Percentiles rank a stretch among this genome's conserved stretches.
Conservation (phyloP, 139 green algal genomes). For the Coccomyxa sp. region DNA sequence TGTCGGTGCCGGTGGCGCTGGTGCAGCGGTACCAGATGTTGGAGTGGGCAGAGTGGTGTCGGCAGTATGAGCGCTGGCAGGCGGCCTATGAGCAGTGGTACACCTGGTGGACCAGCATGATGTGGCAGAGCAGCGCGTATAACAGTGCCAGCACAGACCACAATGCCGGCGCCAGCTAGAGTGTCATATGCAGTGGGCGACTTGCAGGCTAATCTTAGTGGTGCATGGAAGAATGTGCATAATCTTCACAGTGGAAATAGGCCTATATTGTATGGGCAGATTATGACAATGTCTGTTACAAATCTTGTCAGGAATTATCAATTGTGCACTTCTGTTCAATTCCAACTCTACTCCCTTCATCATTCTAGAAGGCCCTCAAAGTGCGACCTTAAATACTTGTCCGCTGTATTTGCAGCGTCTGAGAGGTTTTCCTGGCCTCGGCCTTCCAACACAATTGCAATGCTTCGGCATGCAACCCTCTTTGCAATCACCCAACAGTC, state of each 20-base stretch:
- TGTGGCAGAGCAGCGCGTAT: too few relatives aligned
- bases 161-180: too few relatives aligned
- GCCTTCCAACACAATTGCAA: constrained; percentile 27
- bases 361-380: constrained; percentile 6
- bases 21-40: neutral
- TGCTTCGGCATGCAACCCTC: neutral
- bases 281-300: too few relatives aligned
- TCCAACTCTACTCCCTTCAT: neutral
- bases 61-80: neutral
- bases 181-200: too few relatives aligned
- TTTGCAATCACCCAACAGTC: constrained; percentile 28
- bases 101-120: neutral
- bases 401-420: neutral
- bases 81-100: neutral
- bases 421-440: constrained; percentile 8
- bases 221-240: too few relatives aligned
- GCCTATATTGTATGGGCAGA: too few relatives aligned
- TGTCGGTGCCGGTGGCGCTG: neutral
- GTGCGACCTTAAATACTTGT: neutral
- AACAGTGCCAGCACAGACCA: too few relatives aligned
- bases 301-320: too few relatives aligned
- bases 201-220: too few relatives aligned
- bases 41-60: neutral
- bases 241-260: too few relatives aligned
- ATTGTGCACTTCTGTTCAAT: too few relatives aligned